These are phyloP conservation scores for Cladophialophora psammophila DNA, from an alignment of 2,329 filamentous ascomycete species.

Conservation along the genomic window DNA sequence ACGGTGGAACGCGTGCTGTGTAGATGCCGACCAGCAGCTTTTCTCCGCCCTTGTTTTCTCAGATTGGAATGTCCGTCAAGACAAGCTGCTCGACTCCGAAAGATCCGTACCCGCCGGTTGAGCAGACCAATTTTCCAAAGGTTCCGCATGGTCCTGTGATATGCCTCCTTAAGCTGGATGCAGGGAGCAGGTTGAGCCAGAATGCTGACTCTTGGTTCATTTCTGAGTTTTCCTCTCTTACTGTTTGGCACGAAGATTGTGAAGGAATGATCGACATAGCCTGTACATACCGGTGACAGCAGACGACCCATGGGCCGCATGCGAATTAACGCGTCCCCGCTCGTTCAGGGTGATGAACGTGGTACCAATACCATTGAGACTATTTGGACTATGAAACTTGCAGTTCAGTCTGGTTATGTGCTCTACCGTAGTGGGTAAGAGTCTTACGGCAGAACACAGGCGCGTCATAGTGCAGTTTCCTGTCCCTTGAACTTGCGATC, in stretches of 20 bases:
- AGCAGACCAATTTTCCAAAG: slow-evolving; percentile 4
- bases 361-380: neutral
- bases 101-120: neutral
- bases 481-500: neutral
- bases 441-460: neutral
- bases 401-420: neutral
- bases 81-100: neutral
- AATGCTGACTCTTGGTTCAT: neutral
- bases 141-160: neutral
- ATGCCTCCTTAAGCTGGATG: neutral
- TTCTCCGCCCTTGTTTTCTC: neutral
- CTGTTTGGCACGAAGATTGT: neutral
- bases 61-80: neutral
- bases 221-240: neutral
- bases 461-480: neutral
- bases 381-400: neutral
- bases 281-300: neutral
- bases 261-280: neutral
- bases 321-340: neutral
- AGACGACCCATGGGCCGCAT: neutral
- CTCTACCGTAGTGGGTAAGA: neutral
- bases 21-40: neutral
- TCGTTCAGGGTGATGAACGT: neutral
- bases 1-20: neutral
- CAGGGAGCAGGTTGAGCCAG: neutral